phyloP scores from a whole-genome alignment of 805 yeast genomes.

The Myxozyma sirexii region DNA sequence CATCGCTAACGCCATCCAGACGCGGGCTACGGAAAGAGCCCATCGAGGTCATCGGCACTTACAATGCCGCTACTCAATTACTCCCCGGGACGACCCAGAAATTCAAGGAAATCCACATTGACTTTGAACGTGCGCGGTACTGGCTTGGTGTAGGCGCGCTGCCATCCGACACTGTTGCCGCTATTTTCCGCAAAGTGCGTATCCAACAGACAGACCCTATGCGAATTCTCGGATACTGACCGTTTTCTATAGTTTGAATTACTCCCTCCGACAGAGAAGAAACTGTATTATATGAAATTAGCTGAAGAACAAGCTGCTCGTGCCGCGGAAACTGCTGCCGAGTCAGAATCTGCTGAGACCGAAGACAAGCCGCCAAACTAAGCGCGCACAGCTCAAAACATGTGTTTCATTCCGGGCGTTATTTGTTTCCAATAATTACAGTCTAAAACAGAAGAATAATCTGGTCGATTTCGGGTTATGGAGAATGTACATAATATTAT shows the following conservation, averaged over 20 bases:
- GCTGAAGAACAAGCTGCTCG: neutral
- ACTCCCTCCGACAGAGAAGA: slow-evolving; percentile 11
- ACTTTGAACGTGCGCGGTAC: slow-evolving; percentile 86
- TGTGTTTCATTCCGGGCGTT: neutral
- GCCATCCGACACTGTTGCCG: slow-evolving; percentile 79
- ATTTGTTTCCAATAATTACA: neutral
- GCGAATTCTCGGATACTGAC: neutral
- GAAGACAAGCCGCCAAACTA: neutral
- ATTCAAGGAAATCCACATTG: slow-evolving; percentile 77
- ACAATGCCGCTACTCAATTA: slow-evolving; percentile 79
- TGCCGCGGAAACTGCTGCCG: neutral
- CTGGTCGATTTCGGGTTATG: neutral
- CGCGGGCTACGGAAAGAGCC: slow-evolving; percentile 49
- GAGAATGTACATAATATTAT: neutral
- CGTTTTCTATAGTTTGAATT: slow-evolving; percentile 1
- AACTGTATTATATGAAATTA: neutral
- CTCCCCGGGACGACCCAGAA: slow-evolving; percentile 58
- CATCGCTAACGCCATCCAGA: slow-evolving; percentile 6
- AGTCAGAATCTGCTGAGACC: neutral
- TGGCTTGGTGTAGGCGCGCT: slow-evolving; percentile 99
- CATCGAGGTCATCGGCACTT: slow-evolving; percentile 92
- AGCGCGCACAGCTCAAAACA: neutral
- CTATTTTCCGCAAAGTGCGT: slow-evolving; percentile 65
- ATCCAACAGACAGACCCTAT: too few relatives aligned
- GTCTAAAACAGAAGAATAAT: neutral